Evolutionary conservation across 1,284 basidiomycete genomes (phyloP).

Genomic region (Ustilago tritici): DNA sequence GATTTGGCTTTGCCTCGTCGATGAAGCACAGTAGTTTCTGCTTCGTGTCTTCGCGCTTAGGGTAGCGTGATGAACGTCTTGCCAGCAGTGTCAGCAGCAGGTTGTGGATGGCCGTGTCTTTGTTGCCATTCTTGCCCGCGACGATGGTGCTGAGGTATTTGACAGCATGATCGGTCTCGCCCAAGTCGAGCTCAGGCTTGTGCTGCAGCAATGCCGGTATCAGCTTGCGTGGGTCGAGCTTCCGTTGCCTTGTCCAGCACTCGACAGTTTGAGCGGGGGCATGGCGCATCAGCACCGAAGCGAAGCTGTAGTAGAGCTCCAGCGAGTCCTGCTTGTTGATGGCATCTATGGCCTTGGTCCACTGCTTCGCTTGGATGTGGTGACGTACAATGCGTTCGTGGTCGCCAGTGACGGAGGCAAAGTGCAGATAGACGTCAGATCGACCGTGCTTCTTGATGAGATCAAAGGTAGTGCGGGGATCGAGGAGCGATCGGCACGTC

Average conservation of each 20-base stretch:
- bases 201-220: slow-evolving; percentile 89
- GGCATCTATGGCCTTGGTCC: slow-evolving; percentile 88
- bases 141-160: slow-evolving; percentile 84
- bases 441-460: slow-evolving; percentile 92
- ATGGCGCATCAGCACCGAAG: slow-evolving; percentile 85
- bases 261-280: slow-evolving; percentile 89
- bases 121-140: slow-evolving; percentile 82
- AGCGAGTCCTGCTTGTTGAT: slow-evolving; percentile 80
- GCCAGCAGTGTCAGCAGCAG: slow-evolving; percentile 89
- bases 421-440: slow-evolving; percentile 91
- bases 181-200: slow-evolving; percentile 71
- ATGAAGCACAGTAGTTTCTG: slow-evolving; percentile 86
- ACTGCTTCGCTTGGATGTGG: slow-evolving; percentile 90
- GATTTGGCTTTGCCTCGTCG: slow-evolving; percentile 81
- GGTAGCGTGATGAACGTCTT: slow-evolving; percentile 33
- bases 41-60: slow-evolving; percentile 73
- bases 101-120: slow-evolving; percentile 90
- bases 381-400: slow-evolving; percentile 88
- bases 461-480: slow-evolving; percentile 87
- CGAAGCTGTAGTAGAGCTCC: slow-evolving; percentile 94
- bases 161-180: slow-evolving; percentile 80
- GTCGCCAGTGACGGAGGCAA: slow-evolving; percentile 85
- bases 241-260: slow-evolving; percentile 85
- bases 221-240: slow-evolving; percentile 84
- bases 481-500: slow-evolving; percentile 79